phyloP scores from a whole-genome alignment of 176 grass and related monocot species.

The Raddia distichophylla region DNA sequence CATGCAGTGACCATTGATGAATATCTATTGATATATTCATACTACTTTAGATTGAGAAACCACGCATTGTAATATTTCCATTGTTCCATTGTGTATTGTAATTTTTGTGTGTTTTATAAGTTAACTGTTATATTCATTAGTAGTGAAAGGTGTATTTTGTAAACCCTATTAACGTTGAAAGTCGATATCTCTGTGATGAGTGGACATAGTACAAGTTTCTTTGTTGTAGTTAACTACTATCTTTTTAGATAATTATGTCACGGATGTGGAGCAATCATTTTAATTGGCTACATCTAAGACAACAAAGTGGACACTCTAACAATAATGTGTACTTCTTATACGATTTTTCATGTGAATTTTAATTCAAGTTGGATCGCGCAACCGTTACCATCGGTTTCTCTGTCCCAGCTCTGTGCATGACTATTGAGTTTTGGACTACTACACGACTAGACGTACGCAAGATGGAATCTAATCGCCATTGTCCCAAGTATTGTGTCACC shows the following conservation, averaged over 20 bases:
- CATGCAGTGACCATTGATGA: background rate
- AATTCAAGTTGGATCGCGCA: background rate
- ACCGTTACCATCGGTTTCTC: background rate
- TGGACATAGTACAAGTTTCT: background rate
- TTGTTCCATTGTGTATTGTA: too few relatives aligned
- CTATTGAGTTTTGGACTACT: background rate
- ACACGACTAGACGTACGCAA: background rate
- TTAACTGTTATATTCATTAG: too few relatives aligned
- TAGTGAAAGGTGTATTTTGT: too few relatives aligned
- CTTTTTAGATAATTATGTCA: background rate
- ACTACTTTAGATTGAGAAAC: too few relatives aligned
- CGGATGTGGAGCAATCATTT: background rate
- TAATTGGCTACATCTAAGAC: background rate
- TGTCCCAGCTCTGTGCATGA: background rate
- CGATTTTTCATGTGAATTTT: background rate
- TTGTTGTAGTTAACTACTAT: background rate
- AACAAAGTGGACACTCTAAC: background rate
- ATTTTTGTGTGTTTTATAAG: too few relatives aligned
- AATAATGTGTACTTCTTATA: background rate
- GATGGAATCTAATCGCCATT: background rate
- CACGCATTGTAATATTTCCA: too few relatives aligned
- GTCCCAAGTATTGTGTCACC: background rate
- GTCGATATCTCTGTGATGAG: too few relatives aligned
- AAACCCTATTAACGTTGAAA: too few relatives aligned
- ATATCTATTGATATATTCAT: too few relatives aligned